Percentiles rank a stretch among this genome's conserved stretches.
Evolutionary conservation across 768 basidiomycete species (phyloP).

Genomic region (Inosperma sp.): DNA sequence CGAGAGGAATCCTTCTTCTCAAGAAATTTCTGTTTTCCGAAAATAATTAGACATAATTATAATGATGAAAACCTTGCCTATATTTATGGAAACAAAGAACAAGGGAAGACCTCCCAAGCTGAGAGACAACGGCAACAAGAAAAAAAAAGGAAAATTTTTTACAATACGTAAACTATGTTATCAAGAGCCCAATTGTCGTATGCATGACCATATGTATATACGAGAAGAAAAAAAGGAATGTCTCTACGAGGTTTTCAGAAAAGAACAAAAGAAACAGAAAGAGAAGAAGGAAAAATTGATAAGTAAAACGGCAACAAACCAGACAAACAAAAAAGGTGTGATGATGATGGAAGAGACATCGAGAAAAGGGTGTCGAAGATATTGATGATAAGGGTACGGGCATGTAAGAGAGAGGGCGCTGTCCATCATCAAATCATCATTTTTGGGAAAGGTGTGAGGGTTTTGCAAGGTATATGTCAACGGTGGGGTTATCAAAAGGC

Average conservation of each 20-base stretch:
- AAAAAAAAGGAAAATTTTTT: no score
- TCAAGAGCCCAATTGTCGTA: no score
- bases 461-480: not conserved
- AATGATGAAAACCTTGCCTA: no score
- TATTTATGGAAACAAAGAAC: no score
- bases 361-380: conserved; percentile 6
- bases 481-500: no score
- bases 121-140: no score
- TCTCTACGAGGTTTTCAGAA: not conserved
- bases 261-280: conserved; percentile 11
- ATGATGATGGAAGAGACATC: not conserved
- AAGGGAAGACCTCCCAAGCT: no score
- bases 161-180: no score
- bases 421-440: conserved; percentile 4
- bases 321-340: not conserved
- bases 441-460: not conserved
- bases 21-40: no score
- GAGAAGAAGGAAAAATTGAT: conserved; percentile 3
- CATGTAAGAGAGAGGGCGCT: conserved; percentile 8
- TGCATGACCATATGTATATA: no score
- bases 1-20: no score
- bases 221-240: conserved; percentile 4
- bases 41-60: no score
- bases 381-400: not conserved
- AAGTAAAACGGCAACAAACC: conserved; percentile 23